Conservation (phyloP, 2,329 filamentous ascomycete species). For the Aspergillus hiratsukae region DNA sequence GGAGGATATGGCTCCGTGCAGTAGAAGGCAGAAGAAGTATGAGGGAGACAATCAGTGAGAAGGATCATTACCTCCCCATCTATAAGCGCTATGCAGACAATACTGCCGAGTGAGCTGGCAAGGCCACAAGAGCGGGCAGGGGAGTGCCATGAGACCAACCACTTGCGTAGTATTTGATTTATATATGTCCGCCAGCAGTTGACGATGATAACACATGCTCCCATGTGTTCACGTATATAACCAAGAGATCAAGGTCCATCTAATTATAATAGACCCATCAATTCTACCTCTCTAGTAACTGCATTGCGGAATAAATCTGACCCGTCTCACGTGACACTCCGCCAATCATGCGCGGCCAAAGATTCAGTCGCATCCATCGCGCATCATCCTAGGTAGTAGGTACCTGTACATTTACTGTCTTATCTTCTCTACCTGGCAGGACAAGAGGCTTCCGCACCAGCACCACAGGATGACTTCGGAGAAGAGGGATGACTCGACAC, state of each 20-base stretch:
- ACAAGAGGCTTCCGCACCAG: background rate
- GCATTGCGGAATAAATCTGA: conserved; percentile 1
- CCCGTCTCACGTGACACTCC: conserved; percentile 13
- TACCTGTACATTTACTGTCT: background rate
- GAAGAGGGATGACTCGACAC: conserved; percentile 14
- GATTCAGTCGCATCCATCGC: conserved; percentile 1
- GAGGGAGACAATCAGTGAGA: conserved; percentile 63
- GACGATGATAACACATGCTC: too few species aligned
- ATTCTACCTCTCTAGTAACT: too few species aligned
- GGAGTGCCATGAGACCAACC: conserved; percentile 52
- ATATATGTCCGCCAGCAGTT: too few species aligned
- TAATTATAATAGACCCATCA: too few species aligned
- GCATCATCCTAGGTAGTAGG: background rate
- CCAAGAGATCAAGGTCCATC: too few species aligned
- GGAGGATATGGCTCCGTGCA: conserved; percentile 60
- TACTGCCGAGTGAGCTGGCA: conserved; percentile 56
- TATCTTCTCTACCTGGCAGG: background rate
- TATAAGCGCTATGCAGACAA: conserved; percentile 66
- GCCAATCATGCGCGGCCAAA: conserved; percentile 7
- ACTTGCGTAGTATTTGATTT: background rate
- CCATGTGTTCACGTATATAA: too few species aligned
- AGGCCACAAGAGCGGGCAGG: conserved; percentile 59
- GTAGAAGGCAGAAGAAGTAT: conserved; percentile 59
- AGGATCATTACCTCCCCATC: conserved; percentile 62
- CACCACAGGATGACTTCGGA: conserved; percentile 18